Conservation (phyloP, 2,329 filamentous ascomycete genomes). For the Aspergillus sojae region DNA sequence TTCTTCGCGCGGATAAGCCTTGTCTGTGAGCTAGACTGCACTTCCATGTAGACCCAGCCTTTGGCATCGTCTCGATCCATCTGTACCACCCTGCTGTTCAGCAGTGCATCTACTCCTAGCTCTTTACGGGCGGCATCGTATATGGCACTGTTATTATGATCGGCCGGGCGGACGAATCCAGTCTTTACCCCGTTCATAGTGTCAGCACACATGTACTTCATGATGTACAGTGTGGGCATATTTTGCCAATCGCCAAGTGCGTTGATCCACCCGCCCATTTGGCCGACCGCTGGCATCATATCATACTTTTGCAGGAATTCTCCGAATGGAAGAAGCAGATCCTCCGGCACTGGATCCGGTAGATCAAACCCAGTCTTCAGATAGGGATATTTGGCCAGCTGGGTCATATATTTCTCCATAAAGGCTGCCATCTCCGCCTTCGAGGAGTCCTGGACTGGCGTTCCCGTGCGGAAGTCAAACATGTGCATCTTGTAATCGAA, state of each 20-base stretch:
- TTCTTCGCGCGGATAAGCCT: slow-evolving; percentile 4
- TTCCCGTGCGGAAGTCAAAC: slow-evolving; percentile 4
- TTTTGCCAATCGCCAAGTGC: not conserved
- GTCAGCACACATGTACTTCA: not conserved
- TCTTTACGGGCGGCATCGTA: not conserved
- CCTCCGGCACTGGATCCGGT: not conserved
- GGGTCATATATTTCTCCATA: slow-evolving; percentile 4
- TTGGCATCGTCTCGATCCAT: not conserved
- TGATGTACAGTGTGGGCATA: not conserved
- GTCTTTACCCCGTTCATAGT: not conserved
- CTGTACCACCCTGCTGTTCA: not conserved
- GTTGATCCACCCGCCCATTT: not conserved
- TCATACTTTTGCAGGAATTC: not conserved
- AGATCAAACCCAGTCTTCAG: not conserved
- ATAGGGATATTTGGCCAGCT: not conserved
- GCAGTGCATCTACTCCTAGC: not conserved
- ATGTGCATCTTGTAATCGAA: not conserved
- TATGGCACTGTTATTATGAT: slow-evolving; percentile 1
- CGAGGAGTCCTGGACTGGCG: slow-evolving; percentile 2
- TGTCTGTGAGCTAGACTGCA: not conserved
- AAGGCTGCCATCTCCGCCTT: not conserved
- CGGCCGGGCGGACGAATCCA: not conserved
- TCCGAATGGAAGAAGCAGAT: not conserved
- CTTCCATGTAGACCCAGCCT: not conserved
- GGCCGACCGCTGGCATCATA: not conserved